Conservation (phyloP, 2,329 filamentous ascomycete genomes). For the Botrytis porri region DNA sequence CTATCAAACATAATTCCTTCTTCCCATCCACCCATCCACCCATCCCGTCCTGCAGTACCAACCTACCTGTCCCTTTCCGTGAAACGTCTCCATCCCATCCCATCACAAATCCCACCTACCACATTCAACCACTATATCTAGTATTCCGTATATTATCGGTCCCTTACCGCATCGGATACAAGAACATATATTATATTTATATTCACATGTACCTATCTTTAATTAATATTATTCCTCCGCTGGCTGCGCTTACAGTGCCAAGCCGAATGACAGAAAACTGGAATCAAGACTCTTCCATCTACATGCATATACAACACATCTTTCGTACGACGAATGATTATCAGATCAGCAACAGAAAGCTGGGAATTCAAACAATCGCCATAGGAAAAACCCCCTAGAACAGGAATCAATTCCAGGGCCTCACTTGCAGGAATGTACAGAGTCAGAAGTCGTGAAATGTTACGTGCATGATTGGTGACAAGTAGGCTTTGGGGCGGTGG, state of each 20-base stretch:
- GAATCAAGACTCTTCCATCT: neutral
- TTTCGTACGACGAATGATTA: neutral
- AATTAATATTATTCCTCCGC: neutral
- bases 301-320: neutral
- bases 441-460: neutral
- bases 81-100: neutral
- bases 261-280: neutral
- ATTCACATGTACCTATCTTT: too few species aligned
- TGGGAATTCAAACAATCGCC: neutral
- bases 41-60: neutral
- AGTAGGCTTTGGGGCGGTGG: neutral
- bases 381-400: neutral
- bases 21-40: neutral
- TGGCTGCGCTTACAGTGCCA: neutral
- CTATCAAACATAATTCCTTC: neutral
- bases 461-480: neutral
- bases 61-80: constrained; percentile 1
- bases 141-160: neutral
- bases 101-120: neutral
- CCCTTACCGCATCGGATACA: constrained; percentile 8
- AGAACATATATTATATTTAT: neutral
- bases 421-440: neutral
- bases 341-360: neutral
- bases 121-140: neutral
- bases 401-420: neutral